phyloP scores from a whole-genome alignment of 495 filamentous ascomycete genomes.

The Annulohypoxylon nitens region DNA sequence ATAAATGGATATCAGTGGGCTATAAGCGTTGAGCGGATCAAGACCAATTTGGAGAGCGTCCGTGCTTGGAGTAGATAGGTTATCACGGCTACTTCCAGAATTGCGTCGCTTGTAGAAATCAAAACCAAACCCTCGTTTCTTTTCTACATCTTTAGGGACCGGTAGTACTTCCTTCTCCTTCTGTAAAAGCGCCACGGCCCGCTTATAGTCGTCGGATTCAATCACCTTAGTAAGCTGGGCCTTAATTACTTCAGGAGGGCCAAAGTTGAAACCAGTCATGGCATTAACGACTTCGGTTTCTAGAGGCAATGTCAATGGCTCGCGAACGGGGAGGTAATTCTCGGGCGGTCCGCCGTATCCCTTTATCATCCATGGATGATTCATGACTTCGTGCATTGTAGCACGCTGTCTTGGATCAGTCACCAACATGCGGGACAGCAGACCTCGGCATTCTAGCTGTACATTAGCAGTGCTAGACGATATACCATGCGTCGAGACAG shows the following conservation, averaged over 20 bases:
- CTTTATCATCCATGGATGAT: conserved; percentile 97
- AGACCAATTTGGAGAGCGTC: conserved; percentile 85
- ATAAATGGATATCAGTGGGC: conserved; percentile 93
- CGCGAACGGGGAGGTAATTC: conserved; percentile 86
- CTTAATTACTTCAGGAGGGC: conserved; percentile 83
- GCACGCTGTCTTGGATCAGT: conserved; percentile 92
- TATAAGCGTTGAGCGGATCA: conserved; percentile 94
- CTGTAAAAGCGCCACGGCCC: conserved; percentile 72
- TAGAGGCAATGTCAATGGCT: conserved; percentile 86
- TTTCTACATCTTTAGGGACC: conserved; percentile 76
- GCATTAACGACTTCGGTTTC: conserved; percentile 85
- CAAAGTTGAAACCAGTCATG: conserved; percentile 99
- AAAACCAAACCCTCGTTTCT: conserved; percentile 87
- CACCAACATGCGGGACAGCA: conserved; percentile 96
- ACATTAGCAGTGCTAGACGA: conserved; percentile 50
- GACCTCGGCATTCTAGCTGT: conserved; percentile 84
- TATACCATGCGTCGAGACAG: background rate
- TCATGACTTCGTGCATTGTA: conserved; percentile 91
- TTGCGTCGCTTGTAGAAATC: conserved; percentile 97
- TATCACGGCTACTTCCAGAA: conserved; percentile 88
- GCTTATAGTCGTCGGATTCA: conserved; percentile 91
- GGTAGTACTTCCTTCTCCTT: conserved; percentile 74
- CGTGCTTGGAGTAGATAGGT: conserved; percentile 84
- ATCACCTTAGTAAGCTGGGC: conserved; percentile 84
- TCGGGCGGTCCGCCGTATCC: conserved; percentile 88